Evolutionary conservation across 306 rosid species (phyloP).

Genomic region (Inga laurina): DNA sequence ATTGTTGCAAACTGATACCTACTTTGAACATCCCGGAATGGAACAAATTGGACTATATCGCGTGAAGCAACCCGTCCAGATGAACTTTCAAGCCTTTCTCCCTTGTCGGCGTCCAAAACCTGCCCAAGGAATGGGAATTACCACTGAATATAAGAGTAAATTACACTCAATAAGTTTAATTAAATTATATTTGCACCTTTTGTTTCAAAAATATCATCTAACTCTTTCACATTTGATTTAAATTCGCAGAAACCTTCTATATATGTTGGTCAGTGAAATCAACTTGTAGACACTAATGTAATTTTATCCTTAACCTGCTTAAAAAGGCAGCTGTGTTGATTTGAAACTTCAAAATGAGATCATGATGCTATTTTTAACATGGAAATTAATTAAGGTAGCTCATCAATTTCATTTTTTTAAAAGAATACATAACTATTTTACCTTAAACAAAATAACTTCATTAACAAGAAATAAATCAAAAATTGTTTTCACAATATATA

Average conservation of each 20-base stretch:
- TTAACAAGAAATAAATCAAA: not conserved
- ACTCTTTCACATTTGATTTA: not conserved
- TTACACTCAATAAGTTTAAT: not conserved
- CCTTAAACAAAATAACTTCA: not conserved
- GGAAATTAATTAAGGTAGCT: not conserved
- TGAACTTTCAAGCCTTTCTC: constrained; percentile 88
- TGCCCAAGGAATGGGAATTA: constrained; percentile 30
- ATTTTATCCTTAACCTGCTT: not conserved
- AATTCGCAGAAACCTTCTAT: not conserved
- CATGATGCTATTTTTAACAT: not conserved
- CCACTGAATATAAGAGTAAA: not conserved
- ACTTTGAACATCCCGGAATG: constrained; percentile 93
- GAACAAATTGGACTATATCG: constrained; percentile 96
- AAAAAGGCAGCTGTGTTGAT: not conserved
- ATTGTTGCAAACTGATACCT: constrained; percentile 38
- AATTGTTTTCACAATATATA: not conserved
- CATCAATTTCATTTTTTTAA: not conserved
- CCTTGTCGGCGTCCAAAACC: constrained; percentile 95
- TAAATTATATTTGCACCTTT: not conserved
- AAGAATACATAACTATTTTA: not conserved
- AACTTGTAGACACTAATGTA: not conserved
- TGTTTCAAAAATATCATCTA: not conserved
- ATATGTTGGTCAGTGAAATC: not conserved
- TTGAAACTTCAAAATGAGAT: not conserved
- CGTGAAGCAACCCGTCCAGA: constrained; percentile 91